These are phyloP conservation scores for Cutaneotrichosporon sp. DNA, from an alignment of 1,284 basidiomycete genomes.

Conservation along the genomic window DNA sequence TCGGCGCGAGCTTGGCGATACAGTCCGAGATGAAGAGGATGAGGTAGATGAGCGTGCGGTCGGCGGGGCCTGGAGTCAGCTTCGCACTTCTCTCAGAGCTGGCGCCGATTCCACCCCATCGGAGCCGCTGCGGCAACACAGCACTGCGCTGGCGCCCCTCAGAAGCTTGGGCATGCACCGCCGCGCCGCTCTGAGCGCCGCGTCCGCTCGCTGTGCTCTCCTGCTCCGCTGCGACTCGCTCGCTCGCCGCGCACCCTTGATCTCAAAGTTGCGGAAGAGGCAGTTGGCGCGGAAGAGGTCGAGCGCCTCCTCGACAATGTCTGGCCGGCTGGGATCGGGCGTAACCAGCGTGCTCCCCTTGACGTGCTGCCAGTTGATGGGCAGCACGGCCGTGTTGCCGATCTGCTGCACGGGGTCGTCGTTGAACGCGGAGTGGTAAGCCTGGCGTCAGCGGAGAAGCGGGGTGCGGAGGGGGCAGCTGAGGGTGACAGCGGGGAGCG, in stretches of 20 bases:
- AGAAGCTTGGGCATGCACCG: too few species aligned
- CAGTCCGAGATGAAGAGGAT: constrained; percentile 99
- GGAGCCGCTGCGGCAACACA: too few species aligned
- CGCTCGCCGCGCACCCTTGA: constrained; percentile 65
- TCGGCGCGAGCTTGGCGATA: constrained; percentile 77
- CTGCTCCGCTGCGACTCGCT: too few species aligned
- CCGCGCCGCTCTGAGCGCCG: too few species aligned
- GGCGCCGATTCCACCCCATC: too few species aligned
- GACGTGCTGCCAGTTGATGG: constrained; percentile 62
- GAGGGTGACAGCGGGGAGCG: too few species aligned
- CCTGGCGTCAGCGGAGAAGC: constrained; percentile 60
- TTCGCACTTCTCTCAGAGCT: too few species aligned
- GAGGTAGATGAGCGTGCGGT: constrained; percentile 93
- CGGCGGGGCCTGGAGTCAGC: constrained; percentile 68
- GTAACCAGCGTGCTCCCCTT: constrained; percentile 9
- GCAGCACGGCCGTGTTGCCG: constrained; percentile 88
- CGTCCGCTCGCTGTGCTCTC: too few species aligned
- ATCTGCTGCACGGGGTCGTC: constrained; percentile 76
- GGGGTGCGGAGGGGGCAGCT: not conserved
- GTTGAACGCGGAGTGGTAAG: constrained; percentile 95
- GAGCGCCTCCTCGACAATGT: constrained; percentile 95
- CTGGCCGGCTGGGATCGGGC: constrained; percentile 75
- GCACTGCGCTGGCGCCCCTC: too few species aligned
- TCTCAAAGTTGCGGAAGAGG: constrained; percentile 99
- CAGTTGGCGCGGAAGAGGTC: constrained; percentile 99